Percentiles rank a stretch among this genome's conserved stretches.
Evolutionary conservation across 1,139 yeast species (phyloP).

Genomic region (Diutina ranongensis): DNA sequence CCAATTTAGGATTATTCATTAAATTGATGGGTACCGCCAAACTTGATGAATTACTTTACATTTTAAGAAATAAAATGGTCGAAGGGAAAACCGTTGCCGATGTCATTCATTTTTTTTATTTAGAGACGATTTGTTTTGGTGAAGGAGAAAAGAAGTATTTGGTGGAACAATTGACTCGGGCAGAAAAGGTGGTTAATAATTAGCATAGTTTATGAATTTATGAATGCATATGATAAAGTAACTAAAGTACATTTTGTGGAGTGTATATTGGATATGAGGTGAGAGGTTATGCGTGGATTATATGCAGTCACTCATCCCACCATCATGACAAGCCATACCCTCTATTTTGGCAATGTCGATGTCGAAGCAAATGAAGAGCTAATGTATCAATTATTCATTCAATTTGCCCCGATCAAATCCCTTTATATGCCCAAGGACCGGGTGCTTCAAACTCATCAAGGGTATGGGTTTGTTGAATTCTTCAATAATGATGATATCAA

Average conservation of each 20-base stretch:
- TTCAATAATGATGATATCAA: slow-evolving; percentile 50
- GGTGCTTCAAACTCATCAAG: slow-evolving; percentile 61
- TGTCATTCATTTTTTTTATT: neutral
- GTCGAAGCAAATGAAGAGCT: slow-evolving; percentile 56
- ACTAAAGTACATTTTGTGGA: no score
- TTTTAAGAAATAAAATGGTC: neutral
- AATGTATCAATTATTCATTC: slow-evolving; percentile 73
- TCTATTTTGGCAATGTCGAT: slow-evolving; percentile 81
- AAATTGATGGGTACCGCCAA: neutral
- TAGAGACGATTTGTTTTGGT: neutral
- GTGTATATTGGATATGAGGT: no score
- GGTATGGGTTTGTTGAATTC: slow-evolving; percentile 82
- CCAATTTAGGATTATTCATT: neutral
- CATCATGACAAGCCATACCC: slow-evolving; percentile 15
- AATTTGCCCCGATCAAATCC: slow-evolving; percentile 67
- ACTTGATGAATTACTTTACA: neutral
- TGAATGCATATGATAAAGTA: neutral
- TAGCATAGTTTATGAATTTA: neutral
- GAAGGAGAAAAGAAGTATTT: neutral
- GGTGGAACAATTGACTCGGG: neutral
- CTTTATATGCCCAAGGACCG: slow-evolving; percentile 76
- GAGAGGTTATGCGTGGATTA: no score
- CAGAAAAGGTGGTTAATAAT: neutral
- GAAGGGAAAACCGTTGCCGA: neutral
- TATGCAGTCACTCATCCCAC: no score